Evolutionary conservation across 306 rosid genomes (phyloP), one percentile per base, ranked within the genome.

Genomic region (Lathyrus aphaca): DNA sequence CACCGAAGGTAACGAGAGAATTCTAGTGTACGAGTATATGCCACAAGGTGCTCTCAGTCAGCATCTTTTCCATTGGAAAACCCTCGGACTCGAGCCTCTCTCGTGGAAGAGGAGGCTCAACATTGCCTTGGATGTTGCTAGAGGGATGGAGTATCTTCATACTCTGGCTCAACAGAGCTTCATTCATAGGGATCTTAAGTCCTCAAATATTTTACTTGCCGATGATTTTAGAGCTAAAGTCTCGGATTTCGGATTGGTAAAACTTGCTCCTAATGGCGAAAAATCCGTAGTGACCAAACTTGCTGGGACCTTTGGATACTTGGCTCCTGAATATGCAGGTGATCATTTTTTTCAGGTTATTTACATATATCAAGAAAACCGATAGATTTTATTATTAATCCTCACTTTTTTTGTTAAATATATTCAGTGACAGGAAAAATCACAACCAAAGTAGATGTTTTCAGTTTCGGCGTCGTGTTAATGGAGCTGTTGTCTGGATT

Each of bases 311-410:
- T 95, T 95, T 67, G 99, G 99, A 73, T 95, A 95, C 81, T 77
- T 95, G 55, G 99, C 99, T 10, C 99, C 99, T 48, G 99, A 95
- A 83, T 95, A 95, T 83, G 99, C 99, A 57, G 99, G 99, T 95
- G 59, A 81, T 49, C 63, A 9, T 62, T 35, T 10, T 30, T 51
- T 14, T n/a, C 42, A 12, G 64, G 30, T 37, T 69, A 1, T 35
- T 35, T 35, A 35, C 10, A 7, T 1, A 1, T 35, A 1, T 35
- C 39, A 35, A 35, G 39, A 6, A 35, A 35, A 35, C 38, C 39
- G 10, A 35, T 35, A 7, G 8, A 35, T 35, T 35, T 35, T 7
- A 35, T 7, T 35, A 7, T 85, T 83, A 73, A 90, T 59, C 39
- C 54, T 58, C 13, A 46, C 8, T 61, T 73, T 37, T 59, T 39